Percentiles rank a stretch among this genome's conserved stretches.
Evolutionary conservation across 1,139 yeast species (phyloP).

Genomic region (Yarrowia galli): DNA sequence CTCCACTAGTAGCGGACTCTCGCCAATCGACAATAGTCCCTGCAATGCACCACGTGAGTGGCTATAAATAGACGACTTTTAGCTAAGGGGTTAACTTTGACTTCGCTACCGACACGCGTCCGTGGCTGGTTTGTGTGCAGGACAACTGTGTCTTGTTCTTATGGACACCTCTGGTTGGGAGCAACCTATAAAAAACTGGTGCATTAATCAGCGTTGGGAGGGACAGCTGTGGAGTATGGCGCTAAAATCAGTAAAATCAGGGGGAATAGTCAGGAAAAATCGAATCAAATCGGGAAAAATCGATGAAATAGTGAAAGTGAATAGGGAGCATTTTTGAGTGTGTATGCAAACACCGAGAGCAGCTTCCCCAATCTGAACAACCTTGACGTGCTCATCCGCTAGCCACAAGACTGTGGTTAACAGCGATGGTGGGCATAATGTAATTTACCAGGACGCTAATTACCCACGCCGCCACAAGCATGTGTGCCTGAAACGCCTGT

Average conservation of each 20-base stretch:
- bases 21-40: slow-evolving; percentile 6
- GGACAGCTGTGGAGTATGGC: neutral
- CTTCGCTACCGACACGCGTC: slow-evolving; percentile 23
- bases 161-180: slow-evolving; percentile 9
- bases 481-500: neutral
- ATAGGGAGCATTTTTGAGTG: too few relatives aligned
- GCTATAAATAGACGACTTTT: slow-evolving; percentile 26
- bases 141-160: neutral
- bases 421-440: neutral
- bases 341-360: too few relatives aligned
- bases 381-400: too few relatives aligned
- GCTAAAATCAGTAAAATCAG: neutral
- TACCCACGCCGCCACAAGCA: neutral
- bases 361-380: too few relatives aligned
- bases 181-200: slow-evolving; percentile 3
- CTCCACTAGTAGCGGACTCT: neutral
- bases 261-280: neutral
- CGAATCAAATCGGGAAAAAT: neutral
- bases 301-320: neutral
- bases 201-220: slow-evolving; percentile 1
- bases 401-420: neutral
- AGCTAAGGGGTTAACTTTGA: slow-evolving; percentile 32
- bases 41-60: slow-evolving; percentile 38
- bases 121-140: slow-evolving; percentile 34
- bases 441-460: neutral